Conservation (phyloP, 345 rosid species). For the Populus simonii region DNA sequence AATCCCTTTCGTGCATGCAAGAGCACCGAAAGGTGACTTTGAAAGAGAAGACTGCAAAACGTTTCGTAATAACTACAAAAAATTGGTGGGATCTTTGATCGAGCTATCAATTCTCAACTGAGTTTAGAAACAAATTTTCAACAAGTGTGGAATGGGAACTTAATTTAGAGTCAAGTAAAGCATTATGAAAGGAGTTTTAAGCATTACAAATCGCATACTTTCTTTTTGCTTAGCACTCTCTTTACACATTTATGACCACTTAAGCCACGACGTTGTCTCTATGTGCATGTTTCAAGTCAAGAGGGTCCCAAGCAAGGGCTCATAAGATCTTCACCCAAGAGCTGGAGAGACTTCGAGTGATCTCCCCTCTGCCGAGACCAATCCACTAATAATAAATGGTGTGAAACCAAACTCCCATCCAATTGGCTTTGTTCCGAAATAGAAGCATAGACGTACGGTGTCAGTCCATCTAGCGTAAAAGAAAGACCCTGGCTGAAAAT, state of each 20-base stretch:
- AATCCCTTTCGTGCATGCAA: background rate
- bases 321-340: background rate
- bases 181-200: background rate
- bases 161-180: background rate
- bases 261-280: background rate
- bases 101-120: background rate
- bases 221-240: too few relatives aligned
- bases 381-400: background rate
- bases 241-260: background rate
- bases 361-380: background rate
- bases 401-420: background rate
- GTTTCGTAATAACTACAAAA: background rate
- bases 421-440: background rate
- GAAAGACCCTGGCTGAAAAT: background rate
- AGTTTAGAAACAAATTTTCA: background rate
- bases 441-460: background rate
- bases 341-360: background rate
- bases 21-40: background rate
- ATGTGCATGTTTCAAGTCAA: background rate
- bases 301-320: background rate
- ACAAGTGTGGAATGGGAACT: background rate
- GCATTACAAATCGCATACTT: background rate
- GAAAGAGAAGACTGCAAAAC: background rate
- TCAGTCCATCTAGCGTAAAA: background rate
- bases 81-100: background rate